phyloP scores from a whole-genome alignment of 495 filamentous ascomycete species.

The Cairneyella variabilis region DNA sequence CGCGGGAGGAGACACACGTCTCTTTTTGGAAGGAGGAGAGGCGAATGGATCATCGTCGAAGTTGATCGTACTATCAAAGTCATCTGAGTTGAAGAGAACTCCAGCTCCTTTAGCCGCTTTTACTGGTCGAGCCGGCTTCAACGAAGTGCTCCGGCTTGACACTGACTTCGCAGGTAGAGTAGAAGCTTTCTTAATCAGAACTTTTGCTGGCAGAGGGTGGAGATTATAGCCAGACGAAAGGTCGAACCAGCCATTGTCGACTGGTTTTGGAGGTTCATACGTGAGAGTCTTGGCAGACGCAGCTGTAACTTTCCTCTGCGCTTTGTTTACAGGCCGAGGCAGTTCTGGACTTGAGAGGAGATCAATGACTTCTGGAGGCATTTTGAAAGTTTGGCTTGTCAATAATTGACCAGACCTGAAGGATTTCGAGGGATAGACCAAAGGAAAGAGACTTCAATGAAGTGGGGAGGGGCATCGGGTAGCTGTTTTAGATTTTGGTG shows the following conservation, averaged over 20 bases:
- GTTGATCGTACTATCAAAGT: slow-evolving; percentile 40
- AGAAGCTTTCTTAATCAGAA: neutral
- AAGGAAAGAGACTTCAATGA: too few species aligned
- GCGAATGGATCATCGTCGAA: slow-evolving; percentile 23
- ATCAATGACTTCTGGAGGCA: slow-evolving; percentile 20
- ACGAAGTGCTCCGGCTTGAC: neutral
- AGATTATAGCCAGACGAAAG: slow-evolving; percentile 12
- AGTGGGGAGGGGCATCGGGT: too few species aligned
- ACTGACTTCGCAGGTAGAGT: neutral
- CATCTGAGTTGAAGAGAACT: slow-evolving; percentile 44
- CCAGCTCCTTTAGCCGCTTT: neutral
- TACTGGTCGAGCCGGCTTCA: neutral
- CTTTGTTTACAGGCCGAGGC: too few species aligned
- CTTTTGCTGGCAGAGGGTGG: neutral
- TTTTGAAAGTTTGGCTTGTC: too few species aligned
- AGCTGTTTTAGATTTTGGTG: neutral
- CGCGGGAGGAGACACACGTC: slow-evolving; percentile 26
- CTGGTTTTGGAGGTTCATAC: neutral
- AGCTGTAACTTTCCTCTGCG: too few species aligned
- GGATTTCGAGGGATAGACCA: too few species aligned
- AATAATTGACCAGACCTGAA: too few species aligned
- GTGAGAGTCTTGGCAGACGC: too few species aligned
- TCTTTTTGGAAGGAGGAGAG: slow-evolving; percentile 23
- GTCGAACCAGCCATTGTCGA: slow-evolving; percentile 11
- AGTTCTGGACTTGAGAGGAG: slow-evolving; percentile 19